Base-by-base conservation (phyloP, 2,329 filamentous ascomycete genomes). In the Aureobasidium sp. region DNA sequence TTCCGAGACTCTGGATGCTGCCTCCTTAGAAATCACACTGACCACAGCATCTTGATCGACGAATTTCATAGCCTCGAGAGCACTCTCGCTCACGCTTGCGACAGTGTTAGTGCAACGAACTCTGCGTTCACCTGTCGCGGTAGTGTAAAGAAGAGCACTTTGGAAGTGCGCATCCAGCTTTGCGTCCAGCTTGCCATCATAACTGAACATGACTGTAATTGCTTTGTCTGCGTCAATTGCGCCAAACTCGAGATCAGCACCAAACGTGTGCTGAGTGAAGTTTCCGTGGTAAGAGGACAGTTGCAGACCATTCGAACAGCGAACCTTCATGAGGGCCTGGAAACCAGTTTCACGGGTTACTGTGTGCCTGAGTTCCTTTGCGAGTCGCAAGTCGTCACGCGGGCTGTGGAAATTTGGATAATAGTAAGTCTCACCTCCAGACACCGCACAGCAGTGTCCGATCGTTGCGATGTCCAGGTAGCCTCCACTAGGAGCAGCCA, bases 141-240 rank as follows among this genome's bases (percentile, higher is more conserved):
- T 95, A 0, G 94, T 99, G 77, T 99, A 99, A 1, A 99, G 83
- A 2, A 99, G 79, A 1, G 94, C 94, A 26, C 90, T 91, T 74
- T 99, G 94, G 82, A 99, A 99, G 76, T 99, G 94, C 8, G 93
- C 93, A 74, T 99, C 94, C 26, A 97, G 82, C 76, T 97, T 97
- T 5, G 91, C 81, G 75, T 99, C 94, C n/a, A 99, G 84, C 76
- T 97, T 97, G 64, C 94, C 94, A 71, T 99, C 94, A 74, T 99
- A 96, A 69, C 85, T 89, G 74, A 99, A 99, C 53, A 91, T 87
- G 12, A 97, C 90, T 2, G 87, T 89, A 67, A 99, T 83, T 10
- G 93, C 91, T 78, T 97, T 97, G 76, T 99, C 94, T 24, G 91
- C 87, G 72, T 97, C 94, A 57, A 97, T 86, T 57, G 89, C 85